Evolutionary conservation across 345 rosid species (phyloP), one percentile per base, ranked within the genome.

Genomic region (Microthlaspi erraticum): DNA sequence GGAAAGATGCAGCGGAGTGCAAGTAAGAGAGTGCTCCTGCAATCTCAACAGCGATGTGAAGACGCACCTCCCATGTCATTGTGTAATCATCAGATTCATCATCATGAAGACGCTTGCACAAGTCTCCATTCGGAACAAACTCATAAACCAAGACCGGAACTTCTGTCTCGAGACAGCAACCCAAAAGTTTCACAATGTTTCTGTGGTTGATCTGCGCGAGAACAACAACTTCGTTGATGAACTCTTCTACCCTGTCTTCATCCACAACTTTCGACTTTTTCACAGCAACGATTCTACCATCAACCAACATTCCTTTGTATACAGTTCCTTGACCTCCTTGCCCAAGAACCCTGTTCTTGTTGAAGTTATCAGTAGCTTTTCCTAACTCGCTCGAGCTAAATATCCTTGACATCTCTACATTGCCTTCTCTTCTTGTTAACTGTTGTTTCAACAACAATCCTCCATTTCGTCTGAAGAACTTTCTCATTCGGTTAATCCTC

Each of bases 321-420:
- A 77, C 76, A 5, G 80, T 77, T 0, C 80, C 80, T 60, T 77
- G 77, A 65, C 77, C 80, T 65, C 80, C 80, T 26, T 71, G 73
- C 18, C 80, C 80, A 42, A 77, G 77, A 43, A 71, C 14, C 7
- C 80, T 43, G 7, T 65, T 71, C 32, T 42, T 61, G 57, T 45
- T 65, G 5, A 64, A 77, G 20, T 66, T 71, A 51, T 77, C 76
- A 0, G 80, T 77, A 12, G 80, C 80, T 57, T 56, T 77, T 41
- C 71, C 41, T n/a, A 77, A 60, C 50, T 71, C 80, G 0, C 16
- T 41, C 0, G 77, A 71, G 68, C 60, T 64, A 43, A 65, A 77
- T 59, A 77, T 63, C 57, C 38, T 71, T 0, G 80, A 57, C 33
- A 2, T 64, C 58, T 71, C 80, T 42, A 51, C 73, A 17, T 50